Evolutionary conservation across 352 stramenopile species (phyloP), one percentile per base, ranked within the genome.

Genomic region (Detonula confervacea): DNA sequence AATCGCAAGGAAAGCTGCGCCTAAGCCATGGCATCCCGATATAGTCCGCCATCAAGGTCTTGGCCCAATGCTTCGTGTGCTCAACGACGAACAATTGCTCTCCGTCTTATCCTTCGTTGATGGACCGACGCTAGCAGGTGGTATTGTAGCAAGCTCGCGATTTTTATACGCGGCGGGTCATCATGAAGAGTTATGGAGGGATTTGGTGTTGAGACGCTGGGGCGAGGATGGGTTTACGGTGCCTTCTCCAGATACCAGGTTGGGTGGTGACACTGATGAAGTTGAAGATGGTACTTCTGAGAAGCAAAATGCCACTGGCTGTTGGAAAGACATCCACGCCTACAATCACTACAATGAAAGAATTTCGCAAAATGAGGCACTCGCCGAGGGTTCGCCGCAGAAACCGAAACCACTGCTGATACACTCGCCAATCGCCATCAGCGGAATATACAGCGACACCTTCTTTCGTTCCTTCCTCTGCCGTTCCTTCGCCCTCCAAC

Each of bases 151-250:
- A 47, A 46, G 51, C 3, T 90, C 64, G 33, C 71, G 78, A 35
- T 92, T 91, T 78, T 60, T 88, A 11, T 94, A 94, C 69, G 88
- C 88, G 1, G 76, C 80, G 0, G 82, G 84, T 51, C 86, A 93
- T 85, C 86, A 91, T 69, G 84, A 87, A 14, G 88, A 93, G 56
- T 65, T 94, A 39, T 94, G 88, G 88, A 86, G 88, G 71, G 88
- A 94, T 81, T 78, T 92, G 55, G 74, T 83, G 0, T 73, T 93
- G 27, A 60, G 81, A 67, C 25, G 57, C 52, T 91, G 76, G 54
- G 69, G 83, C 11, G 59, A 72, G 27, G 42, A 77, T 30, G 78
- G 79, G 6, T 66, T 77, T 33, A 46, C 69, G 4, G 80, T 86
- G 0, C 59, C 54, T 33, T 6, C 42, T n/a, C n/a, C n/a, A 46